These are phyloP conservation scores for Gentiana straminea DNA, from an alignment of 257 asterid species.

Conservation along the genomic window DNA sequence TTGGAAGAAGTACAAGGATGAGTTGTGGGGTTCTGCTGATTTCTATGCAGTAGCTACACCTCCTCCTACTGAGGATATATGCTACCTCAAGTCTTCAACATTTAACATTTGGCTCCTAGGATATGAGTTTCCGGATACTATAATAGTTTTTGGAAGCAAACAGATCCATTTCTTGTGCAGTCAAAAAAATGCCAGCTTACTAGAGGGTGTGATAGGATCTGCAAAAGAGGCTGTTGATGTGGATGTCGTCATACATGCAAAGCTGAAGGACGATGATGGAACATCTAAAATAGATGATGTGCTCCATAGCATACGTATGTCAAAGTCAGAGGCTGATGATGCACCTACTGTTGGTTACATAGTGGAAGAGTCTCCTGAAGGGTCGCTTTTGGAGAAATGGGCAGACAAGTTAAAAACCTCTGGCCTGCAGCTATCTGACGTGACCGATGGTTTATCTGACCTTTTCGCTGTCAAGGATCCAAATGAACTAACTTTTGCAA, in stretches of 20 bases:
- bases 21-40: constrained; percentile 46
- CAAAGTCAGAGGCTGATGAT: constrained; percentile 21
- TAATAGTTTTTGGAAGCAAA: constrained; percentile 40
- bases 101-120: constrained; percentile 62
- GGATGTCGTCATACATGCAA: constrained; percentile 41
- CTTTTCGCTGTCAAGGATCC: constrained; percentile 52
- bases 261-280: constrained; percentile 46
- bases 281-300: constrained; percentile 34
- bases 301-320: constrained; percentile 22
- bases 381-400: constrained; percentile 49
- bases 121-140: constrained; percentile 63
- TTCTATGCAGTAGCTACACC: constrained; percentile 46
- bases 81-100: constrained; percentile 58
- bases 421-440: constrained; percentile 32
- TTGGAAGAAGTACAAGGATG: constrained; percentile 37
- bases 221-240: constrained; percentile 33
- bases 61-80: constrained; percentile 52
- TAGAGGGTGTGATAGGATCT: constrained; percentile 36
- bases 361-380: constrained; percentile 60
- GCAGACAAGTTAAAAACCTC: constrained; percentile 43
- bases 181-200: constrained; percentile 49
- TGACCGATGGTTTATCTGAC: constrained; percentile 49
- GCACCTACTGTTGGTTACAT: constrained; percentile 35
- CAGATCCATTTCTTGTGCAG: constrained; percentile 56
- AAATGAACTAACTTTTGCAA: constrained; percentile 39